Conservation (phyloP, 1,284 basidiomycete genomes). For the Austroboletus rostrupii region DNA sequence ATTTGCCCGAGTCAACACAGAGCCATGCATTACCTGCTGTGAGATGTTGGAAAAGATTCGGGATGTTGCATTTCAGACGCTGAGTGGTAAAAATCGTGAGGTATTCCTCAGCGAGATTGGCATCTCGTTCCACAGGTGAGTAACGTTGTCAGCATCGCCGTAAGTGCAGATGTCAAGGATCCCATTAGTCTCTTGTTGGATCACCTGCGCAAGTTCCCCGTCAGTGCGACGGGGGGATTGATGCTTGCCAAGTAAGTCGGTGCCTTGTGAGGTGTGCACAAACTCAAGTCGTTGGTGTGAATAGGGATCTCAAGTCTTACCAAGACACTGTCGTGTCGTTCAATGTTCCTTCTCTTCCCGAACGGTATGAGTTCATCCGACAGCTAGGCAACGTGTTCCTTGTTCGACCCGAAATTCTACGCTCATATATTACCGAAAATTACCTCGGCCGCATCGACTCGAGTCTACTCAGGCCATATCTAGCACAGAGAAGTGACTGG, state of each 20-base stretch:
- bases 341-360: conserved; percentile 77
- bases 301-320: conserved; percentile 92
- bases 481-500: conserved; percentile 90
- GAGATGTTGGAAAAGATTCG: conserved; percentile 81
- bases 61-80: conserved; percentile 65
- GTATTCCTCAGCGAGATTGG: conserved; percentile 92
- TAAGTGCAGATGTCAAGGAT: conserved; percentile 8
- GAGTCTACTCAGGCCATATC: conserved; percentile 84
- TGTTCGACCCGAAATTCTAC: conserved; percentile 88
- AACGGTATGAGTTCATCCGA: conserved; percentile 97
- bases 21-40: conserved; percentile 88
- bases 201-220: conserved; percentile 93
- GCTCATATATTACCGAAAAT: conserved; percentile 89
- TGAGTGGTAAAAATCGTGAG: conserved; percentile 92
- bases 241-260: conserved; percentile 91
- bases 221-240: conserved; percentile 93
- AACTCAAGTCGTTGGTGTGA: conserved; percentile 2
- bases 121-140: conserved; percentile 85
- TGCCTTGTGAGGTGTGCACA: not conserved
- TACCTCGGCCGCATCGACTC: conserved; percentile 91
- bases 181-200: conserved; percentile 78
- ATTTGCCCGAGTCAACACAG: conserved; percentile 92
- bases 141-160: conserved; percentile 9
- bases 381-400: conserved; percentile 98
- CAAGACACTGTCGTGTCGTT: conserved; percentile 88